Base-by-base conservation (phyloP, 768 basidiomycete genomes). In the Boletus reticulatus region DNA sequence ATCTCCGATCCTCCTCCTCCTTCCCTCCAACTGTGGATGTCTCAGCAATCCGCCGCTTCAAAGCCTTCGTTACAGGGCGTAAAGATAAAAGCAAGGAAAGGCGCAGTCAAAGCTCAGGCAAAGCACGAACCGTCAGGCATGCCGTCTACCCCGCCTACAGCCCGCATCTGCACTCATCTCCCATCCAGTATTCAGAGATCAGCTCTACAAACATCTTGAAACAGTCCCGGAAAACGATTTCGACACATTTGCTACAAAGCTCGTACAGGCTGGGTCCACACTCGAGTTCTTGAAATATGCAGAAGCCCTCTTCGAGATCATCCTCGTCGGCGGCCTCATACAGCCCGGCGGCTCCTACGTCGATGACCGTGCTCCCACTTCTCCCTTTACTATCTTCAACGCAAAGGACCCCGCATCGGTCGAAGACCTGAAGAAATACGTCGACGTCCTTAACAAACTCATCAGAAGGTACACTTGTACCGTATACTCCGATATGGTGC, bases 241-340 rank as follows among this genome's bases (percentile, higher is more conserved):
- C 72, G 94, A 96, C 62, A 78, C 83, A 13, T 86, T 89, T 71
- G 74, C 87, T 43, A 80, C 84, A 66, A 93, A 93, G 75, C 84
- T 99, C 66, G 82, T 94, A 63, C 88, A 90, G 73, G 94, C 95
- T 53, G 96, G 95, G 42, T 85, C 88, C 24, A 87, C 91, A 47
- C 89, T 99, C 72, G 97, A 99, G 75, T 88, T 85, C 68, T 85
- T 95, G 74, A 97, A 97, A 78, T 98, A 98, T 87, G 91, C 93
- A 75, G 94, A 97, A 65, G 82, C 88, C 53, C 87, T 98, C 65
- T 98, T 97, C 75, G 95, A 99, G 76, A 84, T 97, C 77, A 82
- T 98, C 70, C 84, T 99, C 67, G 89, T 94, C 67, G 96, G 96
- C 47, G 93, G 94, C 41, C 88, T 99, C 60, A 85, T 99, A 65